phyloP scores from a whole-genome alignment of 1,139 yeast genomes.

The Blastobotrys arbuscula region DNA sequence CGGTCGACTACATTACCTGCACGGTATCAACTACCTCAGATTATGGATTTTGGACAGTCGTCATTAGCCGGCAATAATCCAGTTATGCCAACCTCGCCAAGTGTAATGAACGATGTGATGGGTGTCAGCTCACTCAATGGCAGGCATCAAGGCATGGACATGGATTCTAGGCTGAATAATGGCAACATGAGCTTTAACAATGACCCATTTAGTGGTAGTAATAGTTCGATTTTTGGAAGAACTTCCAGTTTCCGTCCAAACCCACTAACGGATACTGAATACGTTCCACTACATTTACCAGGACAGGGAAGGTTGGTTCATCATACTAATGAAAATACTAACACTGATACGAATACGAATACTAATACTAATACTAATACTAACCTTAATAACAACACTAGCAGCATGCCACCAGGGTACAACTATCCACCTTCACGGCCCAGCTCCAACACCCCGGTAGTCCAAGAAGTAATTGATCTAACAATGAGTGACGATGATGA shows the following conservation, averaged over 20 bases:
- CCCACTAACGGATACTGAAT: background rate
- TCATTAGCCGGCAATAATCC: too few species aligned
- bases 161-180: too few species aligned
- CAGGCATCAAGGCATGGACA: too few species aligned
- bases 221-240: background rate
- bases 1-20: background rate
- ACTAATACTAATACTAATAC: background rate
- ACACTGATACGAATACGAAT: background rate
- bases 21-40: background rate
- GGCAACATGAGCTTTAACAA: too few species aligned
- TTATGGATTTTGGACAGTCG: constrained; percentile 6
- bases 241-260: constrained; percentile 1
- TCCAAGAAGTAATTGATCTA: constrained; percentile 23
- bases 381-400: background rate
- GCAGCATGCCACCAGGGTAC: background rate
- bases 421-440: background rate
- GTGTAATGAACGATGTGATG: too few species aligned
- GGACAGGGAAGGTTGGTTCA: background rate
- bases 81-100: too few species aligned
- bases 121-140: too few species aligned
- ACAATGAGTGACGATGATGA: constrained; percentile 26
- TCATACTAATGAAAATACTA: background rate
- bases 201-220: constrained; percentile 2
- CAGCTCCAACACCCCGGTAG: background rate
- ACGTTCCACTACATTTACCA: background rate